These are phyloP conservation scores for Tephrocybe sp. DNA, from an alignment of 768 basidiomycete genomes.

Conservation along the genomic window DNA sequence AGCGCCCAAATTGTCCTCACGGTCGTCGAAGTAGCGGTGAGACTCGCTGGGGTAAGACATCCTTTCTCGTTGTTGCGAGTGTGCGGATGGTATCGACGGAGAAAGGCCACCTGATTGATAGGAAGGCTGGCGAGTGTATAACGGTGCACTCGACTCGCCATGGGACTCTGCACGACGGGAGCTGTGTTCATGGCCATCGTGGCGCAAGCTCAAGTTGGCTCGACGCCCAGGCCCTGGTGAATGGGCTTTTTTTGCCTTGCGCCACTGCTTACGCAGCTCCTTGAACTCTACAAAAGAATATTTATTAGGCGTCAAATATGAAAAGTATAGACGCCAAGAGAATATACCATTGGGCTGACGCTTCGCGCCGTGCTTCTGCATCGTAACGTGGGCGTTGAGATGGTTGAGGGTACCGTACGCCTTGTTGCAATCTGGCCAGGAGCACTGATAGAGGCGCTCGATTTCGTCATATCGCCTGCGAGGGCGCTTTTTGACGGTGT, in stretches of 20 bases:
- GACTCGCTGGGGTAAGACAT: constrained; percentile 30
- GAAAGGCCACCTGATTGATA: constrained; percentile 26
- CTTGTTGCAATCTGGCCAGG: constrained; percentile 75
- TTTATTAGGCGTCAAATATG: constrained; percentile 16
- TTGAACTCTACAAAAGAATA: constrained; percentile 77
- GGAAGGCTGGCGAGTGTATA: constrained; percentile 24
- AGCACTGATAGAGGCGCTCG: constrained; percentile 88
- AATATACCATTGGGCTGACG: constrained; percentile 73
- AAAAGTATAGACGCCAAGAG: constrained; percentile 6
- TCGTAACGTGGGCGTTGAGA: constrained; percentile 96
- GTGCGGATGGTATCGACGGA: constrained; percentile 26
- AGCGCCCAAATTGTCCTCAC: constrained; percentile 26
- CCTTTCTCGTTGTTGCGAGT: constrained; percentile 25
- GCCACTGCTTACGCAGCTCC: constrained; percentile 95
- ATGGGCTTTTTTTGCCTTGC: constrained; percentile 85
- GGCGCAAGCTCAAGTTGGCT: constrained; percentile 26
- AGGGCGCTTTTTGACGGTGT: constrained; percentile 80
- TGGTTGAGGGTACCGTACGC: constrained; percentile 95
- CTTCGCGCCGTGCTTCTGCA: constrained; percentile 94
- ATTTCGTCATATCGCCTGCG: constrained; percentile 91
- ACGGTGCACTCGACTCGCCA: constrained; percentile 18
- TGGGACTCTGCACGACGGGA: constrained; percentile 28
- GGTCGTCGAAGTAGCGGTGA: constrained; percentile 30
- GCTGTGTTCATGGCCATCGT: constrained; percentile 30
- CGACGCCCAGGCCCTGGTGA: constrained; percentile 29